Evolutionary conservation across 257 asterid genomes (phyloP).

Genomic region (Solanum verrucosum): DNA sequence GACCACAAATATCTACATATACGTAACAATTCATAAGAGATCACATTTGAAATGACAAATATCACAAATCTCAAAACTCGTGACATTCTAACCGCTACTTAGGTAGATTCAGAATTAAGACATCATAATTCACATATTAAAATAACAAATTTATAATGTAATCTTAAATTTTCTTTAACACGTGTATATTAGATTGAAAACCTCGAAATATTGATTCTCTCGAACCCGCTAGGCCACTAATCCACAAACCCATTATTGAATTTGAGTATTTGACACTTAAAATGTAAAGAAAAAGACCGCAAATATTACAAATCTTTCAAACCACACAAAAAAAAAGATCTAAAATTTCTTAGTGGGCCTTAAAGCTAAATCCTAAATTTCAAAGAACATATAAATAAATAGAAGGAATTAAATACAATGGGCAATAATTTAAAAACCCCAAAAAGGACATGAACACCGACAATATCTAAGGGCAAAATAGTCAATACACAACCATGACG

Average conservation of each 20-base stretch:
- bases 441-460: conserved; percentile 9
- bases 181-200: not conserved
- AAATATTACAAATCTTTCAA: not conserved
- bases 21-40: not conserved
- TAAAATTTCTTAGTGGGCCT: not conserved
- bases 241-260: not conserved
- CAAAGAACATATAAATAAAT: not conserved
- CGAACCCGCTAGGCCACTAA: not conserved
- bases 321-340: not conserved
- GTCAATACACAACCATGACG: not conserved
- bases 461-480: not conserved
- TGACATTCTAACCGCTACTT: not conserved
- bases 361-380: not conserved
- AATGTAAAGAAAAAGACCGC: not conserved
- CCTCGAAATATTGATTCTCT: not conserved
- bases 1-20: not conserved
- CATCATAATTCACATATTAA: not conserved
- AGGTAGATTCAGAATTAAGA: not conserved
- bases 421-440: not conserved
- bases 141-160: not conserved
- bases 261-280: not conserved
- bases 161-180: not conserved
- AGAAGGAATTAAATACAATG: not conserved
- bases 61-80: not conserved
- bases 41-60: not conserved